A percentile compares a stretch with the other conserved stretches of the same genome.
Conservation (phyloP, 495 filamentous ascomycete species). For the Xylaria acuta region DNA sequence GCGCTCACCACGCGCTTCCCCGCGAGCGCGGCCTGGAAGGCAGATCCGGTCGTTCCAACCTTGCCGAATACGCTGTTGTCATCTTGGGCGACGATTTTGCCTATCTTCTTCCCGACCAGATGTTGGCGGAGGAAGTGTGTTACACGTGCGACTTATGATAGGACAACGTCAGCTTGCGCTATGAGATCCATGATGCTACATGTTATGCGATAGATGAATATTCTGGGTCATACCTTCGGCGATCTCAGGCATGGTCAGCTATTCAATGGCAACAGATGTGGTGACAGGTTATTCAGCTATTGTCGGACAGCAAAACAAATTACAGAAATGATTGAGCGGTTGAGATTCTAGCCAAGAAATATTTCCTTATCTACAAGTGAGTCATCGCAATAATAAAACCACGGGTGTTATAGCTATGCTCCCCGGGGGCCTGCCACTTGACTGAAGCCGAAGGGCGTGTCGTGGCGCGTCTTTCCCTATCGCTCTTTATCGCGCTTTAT, state of each 20-base stretch:
- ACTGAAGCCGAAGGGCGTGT: not conserved
- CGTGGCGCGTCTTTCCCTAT: not conserved
- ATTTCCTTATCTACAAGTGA: not conserved
- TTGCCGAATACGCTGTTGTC: constrained; percentile 88
- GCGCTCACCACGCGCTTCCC: constrained; percentile 79
- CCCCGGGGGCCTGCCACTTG: not conserved
- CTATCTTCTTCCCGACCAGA: constrained; percentile 81
- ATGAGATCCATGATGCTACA: not conserved
- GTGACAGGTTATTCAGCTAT: not conserved
- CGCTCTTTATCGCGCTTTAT: no score
- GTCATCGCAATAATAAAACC: not conserved
- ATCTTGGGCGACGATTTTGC: constrained; percentile 70
- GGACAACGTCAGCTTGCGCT: constrained; percentile 26
- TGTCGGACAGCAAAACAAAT: not conserved
- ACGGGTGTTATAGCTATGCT: not conserved
- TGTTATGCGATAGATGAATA: not conserved
- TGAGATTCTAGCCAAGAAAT: not conserved
- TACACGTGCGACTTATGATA: constrained; percentile 72
- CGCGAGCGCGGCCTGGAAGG: constrained; percentile 73
- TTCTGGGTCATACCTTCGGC: constrained; percentile 64
- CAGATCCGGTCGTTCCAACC: constrained; percentile 74
- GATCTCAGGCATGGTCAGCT: constrained; percentile 73
- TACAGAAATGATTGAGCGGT: not conserved
- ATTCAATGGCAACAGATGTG: not conserved
- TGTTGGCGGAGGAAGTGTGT: constrained; percentile 82